Evolutionary conservation across 2,329 filamentous ascomycete species (phyloP), one percentile per base, ranked within the genome.

Genomic region (Hypoxylon sp.): DNA sequence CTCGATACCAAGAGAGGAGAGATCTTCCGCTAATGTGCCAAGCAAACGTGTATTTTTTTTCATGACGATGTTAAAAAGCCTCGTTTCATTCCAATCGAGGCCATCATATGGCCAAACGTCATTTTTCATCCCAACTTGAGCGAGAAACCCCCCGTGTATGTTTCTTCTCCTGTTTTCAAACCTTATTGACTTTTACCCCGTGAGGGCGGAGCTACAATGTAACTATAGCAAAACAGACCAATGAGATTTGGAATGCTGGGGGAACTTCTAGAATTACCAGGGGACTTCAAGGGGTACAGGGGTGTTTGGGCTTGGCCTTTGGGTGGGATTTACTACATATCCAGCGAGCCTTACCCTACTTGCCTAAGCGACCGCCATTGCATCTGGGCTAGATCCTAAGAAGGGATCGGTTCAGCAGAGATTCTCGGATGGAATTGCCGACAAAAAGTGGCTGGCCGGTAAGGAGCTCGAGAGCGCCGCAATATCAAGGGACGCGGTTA

Each of bases 81-180:
- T 54, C 51, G 65, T 70, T 68, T 68, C 62, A 44, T 61, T 65
- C 51, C 8, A 15, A 65, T 32, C 13, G 11, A 59, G 19, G 48
- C 17, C 29, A 29, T 47, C 5, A n/a, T 17, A 51, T 48, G n/a
- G 31, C 37, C 19, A 57, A 52, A 68, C 64, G 59, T 63, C 61
- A 60, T 60, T 69, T 69, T 67, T 71, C 69, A 52, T 71, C 69
- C 69, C 66, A 69, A 51, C 69, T 71, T 37, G 24, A 32, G 7
- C 35, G 4, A 17, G 29, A n/a, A n/a, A n/a, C 10, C 60, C 57
- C 57, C 57, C 44, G 62, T 42, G 32, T 31, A 48, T 56, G 62
- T 69, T 71, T 69, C 62, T 70, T 57, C 61, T 55, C 55, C 60
- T 62, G 57, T 62, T 56, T 67, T 53, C 52, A 69, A 69, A 69